A percentile compares a stretch with the other conserved stretches of the same genome.
Evolutionary conservation across 805 yeast species (phyloP).

Genomic region (Wickerhamiella nectarea): DNA sequence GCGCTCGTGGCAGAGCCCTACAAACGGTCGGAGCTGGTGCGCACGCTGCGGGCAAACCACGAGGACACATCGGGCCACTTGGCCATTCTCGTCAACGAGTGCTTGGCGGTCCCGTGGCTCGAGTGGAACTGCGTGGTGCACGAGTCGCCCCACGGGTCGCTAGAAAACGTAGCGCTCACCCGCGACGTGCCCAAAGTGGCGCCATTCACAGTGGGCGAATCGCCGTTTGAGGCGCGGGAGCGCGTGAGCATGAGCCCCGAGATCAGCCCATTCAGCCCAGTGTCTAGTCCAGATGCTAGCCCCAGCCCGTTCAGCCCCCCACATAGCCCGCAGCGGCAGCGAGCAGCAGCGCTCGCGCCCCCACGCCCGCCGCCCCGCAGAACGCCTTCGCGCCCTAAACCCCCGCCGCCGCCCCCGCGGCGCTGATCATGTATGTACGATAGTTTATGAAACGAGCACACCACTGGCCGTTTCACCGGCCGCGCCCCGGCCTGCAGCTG

Average conservation of each 20-base stretch:
- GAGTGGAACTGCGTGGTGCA: constrained; percentile 2
- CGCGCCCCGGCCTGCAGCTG: not conserved
- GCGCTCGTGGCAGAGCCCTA: constrained; percentile 45
- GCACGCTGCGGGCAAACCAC: constrained; percentile 28
- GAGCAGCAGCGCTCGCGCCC: too few relatives aligned
- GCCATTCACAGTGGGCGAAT: not conserved
- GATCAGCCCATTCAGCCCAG: too few relatives aligned
- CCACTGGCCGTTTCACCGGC: too few relatives aligned
- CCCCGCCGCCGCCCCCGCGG: too few relatives aligned
- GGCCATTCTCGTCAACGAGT: constrained; percentile 2
- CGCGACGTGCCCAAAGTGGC: not conserved
- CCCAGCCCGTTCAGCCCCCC: too few relatives aligned
- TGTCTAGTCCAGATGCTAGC: too few relatives aligned
- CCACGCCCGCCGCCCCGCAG: too few relatives aligned
- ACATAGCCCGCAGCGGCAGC: too few relatives aligned
- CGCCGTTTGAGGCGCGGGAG: not conserved
- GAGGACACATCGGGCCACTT: constrained; percentile 7
- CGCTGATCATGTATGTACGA: not conserved
- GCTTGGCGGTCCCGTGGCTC: constrained; percentile 7
- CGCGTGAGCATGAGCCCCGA: not conserved
- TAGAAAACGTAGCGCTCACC: constrained; percentile 1
- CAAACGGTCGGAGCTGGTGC: constrained; percentile 40
- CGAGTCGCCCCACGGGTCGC: constrained; percentile 6
- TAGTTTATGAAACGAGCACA: too few relatives aligned
- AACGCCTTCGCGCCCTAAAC: too few relatives aligned